phyloP scores from a whole-genome alignment of 2,329 filamentous ascomycete genomes.

The Colletotrichum sp. region DNA sequence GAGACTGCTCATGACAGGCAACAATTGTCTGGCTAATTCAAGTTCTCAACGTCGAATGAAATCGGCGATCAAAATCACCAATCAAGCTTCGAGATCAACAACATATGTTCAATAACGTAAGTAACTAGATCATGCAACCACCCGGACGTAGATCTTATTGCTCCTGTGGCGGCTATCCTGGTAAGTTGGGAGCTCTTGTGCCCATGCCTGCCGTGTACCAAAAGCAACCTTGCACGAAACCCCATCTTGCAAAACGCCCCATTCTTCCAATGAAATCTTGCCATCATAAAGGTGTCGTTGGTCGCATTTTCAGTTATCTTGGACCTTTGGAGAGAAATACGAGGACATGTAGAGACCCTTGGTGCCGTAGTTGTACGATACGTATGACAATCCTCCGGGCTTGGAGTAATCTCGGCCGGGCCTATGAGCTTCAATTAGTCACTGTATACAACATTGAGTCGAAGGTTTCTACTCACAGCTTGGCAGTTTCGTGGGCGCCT shows the following conservation, averaged over 20 bases:
- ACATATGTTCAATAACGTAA: neutral
- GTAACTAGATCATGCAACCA: neutral
- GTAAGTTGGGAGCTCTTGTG: neutral
- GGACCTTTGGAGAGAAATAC: neutral
- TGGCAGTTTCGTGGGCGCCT: neutral
- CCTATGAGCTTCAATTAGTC: neutral
- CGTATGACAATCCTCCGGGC: neutral
- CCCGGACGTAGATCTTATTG: neutral
- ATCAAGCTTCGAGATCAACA: neutral
- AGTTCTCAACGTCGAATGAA: neutral
- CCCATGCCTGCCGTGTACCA: neutral
- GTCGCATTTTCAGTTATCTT: neutral
- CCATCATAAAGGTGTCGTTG: no score
- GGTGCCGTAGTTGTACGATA: neutral
- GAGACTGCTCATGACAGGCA: rapidly evolving
- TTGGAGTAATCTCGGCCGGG: constrained; percentile 2
- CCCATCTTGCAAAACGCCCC: neutral
- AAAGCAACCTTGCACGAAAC: neutral
- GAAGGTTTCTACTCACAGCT: neutral
- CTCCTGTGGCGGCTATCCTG: neutral
- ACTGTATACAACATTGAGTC: no score
- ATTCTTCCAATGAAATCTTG: neutral
- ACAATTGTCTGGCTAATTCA: neutral
- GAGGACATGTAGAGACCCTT: constrained; percentile 12
- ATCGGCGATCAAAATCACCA: neutral